phyloP scores from a whole-genome alignment of 2,329 filamentous ascomycete genomes.

The Alternaria sp. region DNA sequence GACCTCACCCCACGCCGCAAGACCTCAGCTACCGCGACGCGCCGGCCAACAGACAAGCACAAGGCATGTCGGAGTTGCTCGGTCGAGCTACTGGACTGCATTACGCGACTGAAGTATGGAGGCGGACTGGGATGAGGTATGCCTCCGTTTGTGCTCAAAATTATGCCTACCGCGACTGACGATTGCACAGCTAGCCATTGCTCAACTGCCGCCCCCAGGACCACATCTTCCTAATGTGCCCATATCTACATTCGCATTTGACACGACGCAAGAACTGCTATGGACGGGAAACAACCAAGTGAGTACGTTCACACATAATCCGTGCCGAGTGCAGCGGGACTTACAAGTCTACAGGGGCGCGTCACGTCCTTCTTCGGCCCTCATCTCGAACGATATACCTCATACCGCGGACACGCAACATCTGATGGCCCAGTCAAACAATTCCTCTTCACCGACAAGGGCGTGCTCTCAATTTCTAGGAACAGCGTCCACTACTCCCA shows the following conservation, averaged over 20 bases:
- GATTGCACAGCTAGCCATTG: slow-evolving; percentile 73
- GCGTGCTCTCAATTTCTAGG: slow-evolving; percentile 84
- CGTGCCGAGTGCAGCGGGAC: slow-evolving; percentile 4
- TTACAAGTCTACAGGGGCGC: slow-evolving; percentile 70
- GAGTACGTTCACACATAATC: slow-evolving; percentile 49
- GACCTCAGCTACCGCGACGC: slow-evolving; percentile 26
- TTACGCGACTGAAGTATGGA: slow-evolving; percentile 55
- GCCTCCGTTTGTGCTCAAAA: background rate
- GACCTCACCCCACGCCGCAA: slow-evolving; percentile 29
- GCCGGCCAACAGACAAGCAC: slow-evolving; percentile 25
- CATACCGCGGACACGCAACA: slow-evolving; percentile 79
- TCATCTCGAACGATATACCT: slow-evolving; percentile 89
- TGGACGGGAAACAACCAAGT: slow-evolving; percentile 95
- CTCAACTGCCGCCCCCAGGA: slow-evolving; percentile 80
- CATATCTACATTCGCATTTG: slow-evolving; percentile 85
- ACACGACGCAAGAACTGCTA: slow-evolving; percentile 85
- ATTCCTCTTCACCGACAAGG: slow-evolving; percentile 89
- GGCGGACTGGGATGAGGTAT: slow-evolving; percentile 62
- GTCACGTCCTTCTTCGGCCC: slow-evolving; percentile 88
- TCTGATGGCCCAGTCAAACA: slow-evolving; percentile 84
- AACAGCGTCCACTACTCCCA: slow-evolving; percentile 89
- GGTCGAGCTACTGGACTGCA: slow-evolving; percentile 27
- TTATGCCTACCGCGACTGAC: slow-evolving; percentile 22
- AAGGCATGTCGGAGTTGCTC: slow-evolving; percentile 41
- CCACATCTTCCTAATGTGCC: slow-evolving; percentile 72